Evolutionary conservation across 192 early-diverging fungal species (phyloP), one percentile per base, ranked within the genome.

Genomic region (Rhizophagus sp.): DNA sequence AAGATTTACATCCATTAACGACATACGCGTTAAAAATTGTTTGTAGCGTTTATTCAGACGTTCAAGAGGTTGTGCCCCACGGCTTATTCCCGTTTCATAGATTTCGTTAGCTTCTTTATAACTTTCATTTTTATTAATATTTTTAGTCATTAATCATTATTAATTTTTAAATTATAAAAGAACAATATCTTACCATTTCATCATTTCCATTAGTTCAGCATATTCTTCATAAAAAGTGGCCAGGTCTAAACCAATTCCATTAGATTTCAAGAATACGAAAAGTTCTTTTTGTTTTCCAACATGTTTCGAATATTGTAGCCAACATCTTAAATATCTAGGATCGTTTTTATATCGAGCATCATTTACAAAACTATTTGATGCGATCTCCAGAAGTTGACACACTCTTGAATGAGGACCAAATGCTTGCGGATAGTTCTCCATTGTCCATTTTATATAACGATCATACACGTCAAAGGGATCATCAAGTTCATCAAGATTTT

Each of bases 221-320:
- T 95, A 95, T 73, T 95, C 94, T 73, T 93, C 90, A 76, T 97
- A 97, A 61, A 87, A 91, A n/a, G 89, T 62, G 1, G 94, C 87
- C 33, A 90, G 81, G 49, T 86, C 83, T 19, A 82, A 75, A 0
- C 95, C 96, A 72, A 97, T 96, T 17, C 85, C 83, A 73, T 96
- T 95, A 25, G 85, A 75, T 36, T 87, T 65, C 73, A 97, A 86
- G 75, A 91, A 96, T 79, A 89, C 89, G 82, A 96, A 97, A 34
- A 96, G 85, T 0, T 94, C 93, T 10, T 88, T 85, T 33, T 91
- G 88, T 41, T 89, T 85, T 1, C 88, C 90, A 7, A 90, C 88
- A 49, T 87, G 87, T 78, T 57, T 90, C 19, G 84, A 85, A 87
- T 79, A 88, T 34, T 83, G 70, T 30, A 85, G 61, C 84, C 84